Percentiles rank a stretch among this genome's conserved stretches.
Conservation (phyloP, 2,329 filamentous ascomycete species). For the Aspergillaceae sp. region DNA sequence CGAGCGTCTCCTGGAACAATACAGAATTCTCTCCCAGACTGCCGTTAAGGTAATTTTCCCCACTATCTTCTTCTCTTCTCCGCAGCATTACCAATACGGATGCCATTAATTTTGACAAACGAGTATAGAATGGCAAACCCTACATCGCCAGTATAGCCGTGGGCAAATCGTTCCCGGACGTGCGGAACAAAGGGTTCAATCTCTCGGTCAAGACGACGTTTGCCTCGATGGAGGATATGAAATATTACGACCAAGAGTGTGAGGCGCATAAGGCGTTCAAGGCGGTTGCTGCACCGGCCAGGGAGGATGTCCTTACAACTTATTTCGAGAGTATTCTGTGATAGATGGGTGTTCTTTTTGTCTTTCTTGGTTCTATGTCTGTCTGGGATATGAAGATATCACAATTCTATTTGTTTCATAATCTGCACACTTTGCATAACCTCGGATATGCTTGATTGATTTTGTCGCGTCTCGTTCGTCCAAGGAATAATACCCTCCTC, state of each 20-base stretch:
- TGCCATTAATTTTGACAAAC: neutral
- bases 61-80: neutral
- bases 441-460: slow-evolving; percentile 6
- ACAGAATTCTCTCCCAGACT: slow-evolving; percentile 35
- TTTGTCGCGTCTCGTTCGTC: neutral
- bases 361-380: neutral
- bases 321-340: slow-evolving; percentile 31
- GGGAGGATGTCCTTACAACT: slow-evolving; percentile 30
- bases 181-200: slow-evolving; percentile 58
- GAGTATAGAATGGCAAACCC: slow-evolving; percentile 55
- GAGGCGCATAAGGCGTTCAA: slow-evolving; percentile 46
- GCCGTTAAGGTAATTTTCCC: slow-evolving; percentile 34
- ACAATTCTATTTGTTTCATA: slow-evolving; percentile 9
- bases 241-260: slow-evolving; percentile 58
- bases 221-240: slow-evolving; percentile 57
- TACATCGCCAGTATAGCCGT: slow-evolving; percentile 57
- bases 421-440: slow-evolving; percentile 18
- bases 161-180: slow-evolving; percentile 47
- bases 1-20: slow-evolving; percentile 36
- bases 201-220: slow-evolving; percentile 57
- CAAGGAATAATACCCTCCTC: slow-evolving; percentile 1
- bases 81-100: neutral
- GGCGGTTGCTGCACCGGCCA: slow-evolving; percentile 21
- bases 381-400: neutral
- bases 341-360: slow-evolving; percentile 1